Conservation (phyloP, 108 stramenopile genomes). For the Pseudonitzschia delicatissima region DNA sequence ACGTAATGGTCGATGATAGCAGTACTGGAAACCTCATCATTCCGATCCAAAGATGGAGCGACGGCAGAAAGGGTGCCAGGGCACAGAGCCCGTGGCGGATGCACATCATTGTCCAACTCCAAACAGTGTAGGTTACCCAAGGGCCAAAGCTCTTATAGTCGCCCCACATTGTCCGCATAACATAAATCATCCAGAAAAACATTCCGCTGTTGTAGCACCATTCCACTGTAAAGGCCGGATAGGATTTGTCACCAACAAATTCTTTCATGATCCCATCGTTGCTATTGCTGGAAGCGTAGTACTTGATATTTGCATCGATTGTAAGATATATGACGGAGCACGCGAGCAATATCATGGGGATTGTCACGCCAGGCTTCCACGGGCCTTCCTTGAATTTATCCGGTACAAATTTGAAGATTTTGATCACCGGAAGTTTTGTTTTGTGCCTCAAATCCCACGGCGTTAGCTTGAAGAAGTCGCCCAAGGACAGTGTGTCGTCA, state of each 20-base stretch:
- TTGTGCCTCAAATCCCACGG: conserved; percentile 57
- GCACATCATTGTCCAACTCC: conserved; percentile 58
- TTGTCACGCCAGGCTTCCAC: conserved; percentile 31
- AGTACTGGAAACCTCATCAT: conserved; percentile 61
- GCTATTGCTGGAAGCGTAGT: not conserved
- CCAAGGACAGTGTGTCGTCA: conserved; percentile 14
- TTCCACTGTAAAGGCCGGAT: conserved; percentile 24
- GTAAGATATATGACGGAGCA: not conserved
- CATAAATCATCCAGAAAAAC: conserved; percentile 49
- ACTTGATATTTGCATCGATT: conserved; percentile 7
- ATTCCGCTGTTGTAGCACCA: conserved; percentile 42
- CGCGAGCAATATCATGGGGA: not conserved
- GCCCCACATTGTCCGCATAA: conserved; percentile 19
- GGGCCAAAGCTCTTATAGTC: conserved; percentile 22
- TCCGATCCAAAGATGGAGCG: conserved; percentile 39
- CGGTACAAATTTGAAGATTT: conserved; percentile 80
- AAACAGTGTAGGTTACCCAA: conserved; percentile 60
- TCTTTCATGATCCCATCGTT: conserved; percentile 11
- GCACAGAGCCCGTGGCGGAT: conserved; percentile 55
- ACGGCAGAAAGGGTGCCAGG: conserved; percentile 49
- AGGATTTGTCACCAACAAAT: conserved; percentile 20
- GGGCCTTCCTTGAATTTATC: conserved; percentile 58
- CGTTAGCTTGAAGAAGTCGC: conserved; percentile 37
- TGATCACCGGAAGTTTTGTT: conserved; percentile 39
- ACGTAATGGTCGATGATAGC: conserved; percentile 60